Conservation (phyloP, 2,329 filamentous ascomycete genomes). For the Ampelomyces quisqualis region DNA sequence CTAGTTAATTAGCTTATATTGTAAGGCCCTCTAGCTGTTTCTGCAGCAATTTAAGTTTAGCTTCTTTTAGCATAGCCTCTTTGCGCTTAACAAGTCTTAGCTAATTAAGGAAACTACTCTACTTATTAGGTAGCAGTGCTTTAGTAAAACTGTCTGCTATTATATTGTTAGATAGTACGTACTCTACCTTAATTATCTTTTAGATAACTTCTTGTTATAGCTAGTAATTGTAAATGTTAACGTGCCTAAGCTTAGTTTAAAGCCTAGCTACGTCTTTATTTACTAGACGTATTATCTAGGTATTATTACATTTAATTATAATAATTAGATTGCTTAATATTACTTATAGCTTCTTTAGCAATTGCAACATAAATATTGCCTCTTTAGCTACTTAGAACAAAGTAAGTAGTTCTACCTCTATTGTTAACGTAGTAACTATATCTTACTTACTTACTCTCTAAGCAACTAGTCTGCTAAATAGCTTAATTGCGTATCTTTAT, state of each 20-base stretch:
- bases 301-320: slow-evolving; percentile 6
- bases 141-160: slow-evolving; percentile 6
- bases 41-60: background rate
- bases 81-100: background rate
- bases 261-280: background rate
- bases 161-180: background rate
- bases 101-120: background rate
- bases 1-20: no score
- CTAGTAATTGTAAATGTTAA: slow-evolving; percentile 7
- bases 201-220: slow-evolving; percentile 1
- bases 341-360: slow-evolving; percentile 1
- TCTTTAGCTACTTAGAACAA: slow-evolving; percentile 1
- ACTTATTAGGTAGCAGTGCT: slow-evolving; percentile 1
- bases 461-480: background rate
- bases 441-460: slow-evolving; percentile 1
- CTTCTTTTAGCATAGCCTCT: background rate
- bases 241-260: background rate
- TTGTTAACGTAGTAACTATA: slow-evolving; percentile 4
- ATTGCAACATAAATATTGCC: background rate
- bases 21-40: background rate
- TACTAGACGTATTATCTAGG: slow-evolving; percentile 2
- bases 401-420: slow-evolving; percentile 8
- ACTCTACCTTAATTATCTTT: slow-evolving; percentile 1
- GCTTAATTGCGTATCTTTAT: slow-evolving; percentile 1
- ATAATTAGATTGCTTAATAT: background rate